Evolutionary conservation across 2,329 filamentous ascomycete genomes (phyloP), one percentile per base, ranked within the genome.

Genomic region (Furcasterigmium furcatum): DNA sequence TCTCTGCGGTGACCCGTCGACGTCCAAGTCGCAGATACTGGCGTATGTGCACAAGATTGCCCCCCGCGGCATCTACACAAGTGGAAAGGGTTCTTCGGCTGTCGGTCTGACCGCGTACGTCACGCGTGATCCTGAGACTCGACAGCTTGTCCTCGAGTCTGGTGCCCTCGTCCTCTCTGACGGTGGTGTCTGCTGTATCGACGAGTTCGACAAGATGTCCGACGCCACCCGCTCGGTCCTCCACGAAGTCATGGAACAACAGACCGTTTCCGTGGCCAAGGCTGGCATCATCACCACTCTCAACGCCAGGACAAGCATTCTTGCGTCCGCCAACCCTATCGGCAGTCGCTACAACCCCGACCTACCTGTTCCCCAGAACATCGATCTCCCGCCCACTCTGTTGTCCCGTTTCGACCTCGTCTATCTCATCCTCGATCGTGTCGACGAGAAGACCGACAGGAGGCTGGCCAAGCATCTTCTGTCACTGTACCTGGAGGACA

Each of bases 41-140:
- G 80, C 90, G 51, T 99, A 99, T 60, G 87, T 99, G 21, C 92
- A 99, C 78, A 95, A 95, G 69, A 99, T 99, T 59, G 94, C 94
- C 5, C 94, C 94, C 32, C 87, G 94, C 25, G 82, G 82, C 55
- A 85, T 91, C 42, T 91, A 91, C 67, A 91, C 87, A 3, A 90
- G 86, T 48, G 87, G 87, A 58, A 87, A 89, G 62, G 87, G 87
- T 57, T 89, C 85, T 49, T 91, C 86, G 50, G 87, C 87, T 39
- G 87, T 91, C 25, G 87, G 87, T 79, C 75, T 91, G 42, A 91
- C 87, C 18, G 87, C 87, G 3, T 89, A 89, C 47, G 87, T 91
- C 36, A 89, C 88, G 59, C 82, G 87, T 49, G 87, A 91, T 58
- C 87, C 87, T 0, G 87, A 91, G 56, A 90, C 86, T 1, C 81